These are phyloP conservation scores for Setaria viridis DNA, from an alignment of 202 grass and related monocot genomes.

Conservation along the genomic window DNA sequence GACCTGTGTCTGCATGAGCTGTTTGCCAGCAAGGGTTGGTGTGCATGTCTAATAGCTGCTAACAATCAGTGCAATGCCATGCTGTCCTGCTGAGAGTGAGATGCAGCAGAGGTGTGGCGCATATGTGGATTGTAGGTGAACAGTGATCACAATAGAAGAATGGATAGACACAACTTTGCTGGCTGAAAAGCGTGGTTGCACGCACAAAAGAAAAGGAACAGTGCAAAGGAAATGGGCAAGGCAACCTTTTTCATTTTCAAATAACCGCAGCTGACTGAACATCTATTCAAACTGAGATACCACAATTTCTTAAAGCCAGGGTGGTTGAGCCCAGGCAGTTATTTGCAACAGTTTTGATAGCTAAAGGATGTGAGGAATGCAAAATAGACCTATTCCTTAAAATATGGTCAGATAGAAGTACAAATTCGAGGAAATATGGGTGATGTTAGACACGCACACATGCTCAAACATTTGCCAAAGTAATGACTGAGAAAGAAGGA, in stretches of 20 bases:
- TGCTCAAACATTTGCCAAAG: not conserved
- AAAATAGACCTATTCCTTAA: not conserved
- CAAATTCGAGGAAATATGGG: constrained; percentile 23
- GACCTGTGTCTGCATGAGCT: not conserved
- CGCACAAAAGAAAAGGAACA: not conserved
- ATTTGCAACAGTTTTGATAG: not conserved
- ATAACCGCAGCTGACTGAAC: not conserved
- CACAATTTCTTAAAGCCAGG: not conserved
- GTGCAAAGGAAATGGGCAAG: not conserved
- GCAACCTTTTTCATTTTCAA: not conserved
- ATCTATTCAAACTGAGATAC: not conserved
- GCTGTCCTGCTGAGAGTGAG: not conserved
- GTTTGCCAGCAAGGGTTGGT: not conserved
- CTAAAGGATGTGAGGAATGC: not conserved
- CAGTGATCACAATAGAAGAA: not conserved
- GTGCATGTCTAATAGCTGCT: not conserved
- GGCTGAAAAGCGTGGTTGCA: not conserved
- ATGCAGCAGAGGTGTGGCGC: not conserved
- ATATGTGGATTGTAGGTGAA: not conserved
- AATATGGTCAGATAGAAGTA: constrained; percentile 10
- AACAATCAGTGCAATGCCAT: not conserved
- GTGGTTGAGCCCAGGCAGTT: not conserved
- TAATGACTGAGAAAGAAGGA: constrained; percentile 37
- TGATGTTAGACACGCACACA: constrained; percentile 29
- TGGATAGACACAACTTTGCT: not conserved